Evolutionary conservation across 768 basidiomycete species (phyloP).

Genomic region (Tubosaeta sp.): DNA sequence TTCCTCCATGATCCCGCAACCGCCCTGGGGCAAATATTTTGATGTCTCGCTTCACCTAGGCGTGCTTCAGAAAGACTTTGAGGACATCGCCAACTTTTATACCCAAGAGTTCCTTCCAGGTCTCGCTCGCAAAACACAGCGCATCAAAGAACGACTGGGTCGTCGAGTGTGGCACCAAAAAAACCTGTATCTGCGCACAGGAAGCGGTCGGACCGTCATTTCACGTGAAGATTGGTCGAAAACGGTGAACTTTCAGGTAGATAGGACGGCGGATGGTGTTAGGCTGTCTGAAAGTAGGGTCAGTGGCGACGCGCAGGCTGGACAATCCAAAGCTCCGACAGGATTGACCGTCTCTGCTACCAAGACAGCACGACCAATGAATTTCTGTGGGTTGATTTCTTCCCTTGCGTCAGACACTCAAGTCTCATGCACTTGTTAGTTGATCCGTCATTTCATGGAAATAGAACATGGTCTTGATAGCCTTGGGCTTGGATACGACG

Average conservation of each 20-base stretch:
- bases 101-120: slow-evolving; percentile 35
- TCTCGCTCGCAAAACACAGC: slow-evolving; percentile 49
- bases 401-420: background rate
- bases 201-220: slow-evolving; percentile 31
- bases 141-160: slow-evolving; percentile 72
- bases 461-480: slow-evolving; percentile 2
- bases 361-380: slow-evolving; percentile 1
- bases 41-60: slow-evolving; percentile 52
- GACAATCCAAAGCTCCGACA: slow-evolving; percentile 1
- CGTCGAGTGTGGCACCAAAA: slow-evolving; percentile 67
- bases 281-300: background rate
- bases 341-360: slow-evolving; percentile 6
- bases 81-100: slow-evolving; percentile 45
- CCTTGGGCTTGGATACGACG: slow-evolving; percentile 3
- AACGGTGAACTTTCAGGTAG: slow-evolving; percentile 44
- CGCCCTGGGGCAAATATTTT: slow-evolving; percentile 33
- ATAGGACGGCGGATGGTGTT: background rate
- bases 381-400: slow-evolving; percentile 20
- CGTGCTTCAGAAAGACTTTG: slow-evolving; percentile 52
- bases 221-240: slow-evolving; percentile 45
- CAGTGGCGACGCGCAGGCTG: background rate
- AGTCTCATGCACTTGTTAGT: slow-evolving; percentile 13
- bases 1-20: slow-evolving; percentile 26
- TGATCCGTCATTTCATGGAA: slow-evolving; percentile 21
- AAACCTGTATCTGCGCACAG: slow-evolving; percentile 48